Evolutionary conservation across 306 rosid genomes (phyloP), one percentile per base, ranked within the genome.

Genomic region (Clitoria ternatea): DNA sequence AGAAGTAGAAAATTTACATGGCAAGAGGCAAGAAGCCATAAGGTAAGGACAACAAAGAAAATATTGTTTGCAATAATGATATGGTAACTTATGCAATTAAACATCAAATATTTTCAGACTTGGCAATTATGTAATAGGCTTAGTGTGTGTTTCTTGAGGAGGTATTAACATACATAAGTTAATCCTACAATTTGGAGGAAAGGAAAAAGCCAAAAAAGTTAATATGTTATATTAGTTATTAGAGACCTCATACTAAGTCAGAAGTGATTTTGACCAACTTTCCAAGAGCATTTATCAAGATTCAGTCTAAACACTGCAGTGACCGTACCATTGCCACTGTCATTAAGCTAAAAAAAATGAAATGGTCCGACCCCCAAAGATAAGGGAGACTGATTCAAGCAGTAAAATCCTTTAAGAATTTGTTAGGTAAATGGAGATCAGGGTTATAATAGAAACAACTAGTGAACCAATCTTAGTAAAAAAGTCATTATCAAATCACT

Each of bases 11-110:
- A 62, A 1, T 37, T 23, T 54, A 30, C 53, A 53, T 0, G 56
- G 2, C 20, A 73, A 30, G n/a, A 24, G 29, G 22, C 17, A 36
- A 40, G 22, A 73, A 53, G 22, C 48, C 33, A 35, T 22, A 45
- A 56, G 45, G 22, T 22, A 45, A 56, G 45, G 22, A 55, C 14
- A 66, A 55, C 69, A 35, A 33, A 33, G 62, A 67, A 50, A 20
- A 15, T 18, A 43, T 30, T 66, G 66, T 22, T 65, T 19, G 9
- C 80, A 75, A 43, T n/a, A 35, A 43, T 66, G 17, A 14, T 66
- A 75, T 57, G 43, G 69, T 14, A 2, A 20, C 19, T 50, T 52
- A 36, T 67, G 36, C 54, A 44, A 27, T 60, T 48, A 76, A 59
- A 37, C 61, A 68, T 2, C 70, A 47, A 14, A 50, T 20, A 49